Evolutionary conservation across 2,329 filamentous ascomycete genomes (phyloP).

Genomic region (Fusarium continuum): DNA sequence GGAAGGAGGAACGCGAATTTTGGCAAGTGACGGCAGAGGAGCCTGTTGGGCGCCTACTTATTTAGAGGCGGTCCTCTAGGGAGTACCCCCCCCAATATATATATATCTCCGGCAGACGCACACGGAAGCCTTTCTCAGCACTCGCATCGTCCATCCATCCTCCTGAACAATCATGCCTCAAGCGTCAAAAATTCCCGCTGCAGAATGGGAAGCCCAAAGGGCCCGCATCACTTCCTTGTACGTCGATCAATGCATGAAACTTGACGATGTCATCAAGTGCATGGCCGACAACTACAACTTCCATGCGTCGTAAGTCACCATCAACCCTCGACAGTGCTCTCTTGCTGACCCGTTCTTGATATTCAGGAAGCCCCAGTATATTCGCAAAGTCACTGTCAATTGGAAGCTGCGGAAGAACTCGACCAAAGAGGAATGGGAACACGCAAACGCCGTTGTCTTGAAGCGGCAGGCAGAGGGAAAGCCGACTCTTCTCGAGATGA

Average conservation of each 20-base stretch:
- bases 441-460: neutral
- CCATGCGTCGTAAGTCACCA: neutral
- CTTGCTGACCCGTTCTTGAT: neutral
- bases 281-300: neutral
- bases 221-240: constrained; percentile 1
- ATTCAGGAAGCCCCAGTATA: neutral
- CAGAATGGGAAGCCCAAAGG: neutral
- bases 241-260: constrained; percentile 1
- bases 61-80: no score
- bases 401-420: constrained; percentile 18
- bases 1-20: no score
- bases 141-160: no score
- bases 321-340: rapidly evolving
- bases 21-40: no score
- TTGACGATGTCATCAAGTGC: neutral
- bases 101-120: no score
- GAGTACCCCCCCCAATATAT: no score
- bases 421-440: neutral
- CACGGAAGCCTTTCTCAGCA: no score
- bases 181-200: neutral
- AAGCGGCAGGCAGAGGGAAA: neutral
- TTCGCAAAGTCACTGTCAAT: neutral
- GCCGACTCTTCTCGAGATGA: rapidly evolving
- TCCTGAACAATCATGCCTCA: constrained; percentile 4
- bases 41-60: no score